Percentiles rank a stretch among this genome's conserved stretches.
phyloP scores from a whole-genome alignment of 768 basidiomycete genomes.

The Scleroderma citrinum region DNA sequence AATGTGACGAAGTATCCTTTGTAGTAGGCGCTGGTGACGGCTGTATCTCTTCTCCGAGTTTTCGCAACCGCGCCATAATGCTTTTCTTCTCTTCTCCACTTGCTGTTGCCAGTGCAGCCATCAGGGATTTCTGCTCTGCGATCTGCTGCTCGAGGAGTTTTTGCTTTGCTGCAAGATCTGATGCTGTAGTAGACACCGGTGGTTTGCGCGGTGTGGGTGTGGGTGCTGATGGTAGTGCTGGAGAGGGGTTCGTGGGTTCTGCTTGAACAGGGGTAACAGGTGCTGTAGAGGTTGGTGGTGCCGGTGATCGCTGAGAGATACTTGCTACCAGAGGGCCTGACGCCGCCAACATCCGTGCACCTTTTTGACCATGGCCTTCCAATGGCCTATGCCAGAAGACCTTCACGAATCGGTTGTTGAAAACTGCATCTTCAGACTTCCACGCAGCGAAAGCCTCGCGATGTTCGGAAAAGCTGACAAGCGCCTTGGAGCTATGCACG shows the following conservation, averaged over 20 bases:
- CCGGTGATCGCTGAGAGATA: slow-evolving; percentile 35
- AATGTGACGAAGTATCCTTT: slow-evolving; percentile 24
- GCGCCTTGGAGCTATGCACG: slow-evolving; percentile 61
- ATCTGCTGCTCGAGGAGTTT: slow-evolving; percentile 77
- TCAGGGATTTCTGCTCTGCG: slow-evolving; percentile 80
- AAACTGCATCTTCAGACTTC: slow-evolving; percentile 93
- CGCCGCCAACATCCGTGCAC: slow-evolving; percentile 73
- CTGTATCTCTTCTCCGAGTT: slow-evolving; percentile 77
- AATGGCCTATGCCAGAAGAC: slow-evolving; percentile 93
- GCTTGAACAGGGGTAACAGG: slow-evolving; percentile 2
- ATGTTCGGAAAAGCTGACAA: slow-evolving; percentile 83
- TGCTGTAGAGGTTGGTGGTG: slow-evolving; percentile 14
- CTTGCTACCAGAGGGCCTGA: slow-evolving; percentile 73
- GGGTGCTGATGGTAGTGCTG: slow-evolving; percentile 17
- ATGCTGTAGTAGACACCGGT: slow-evolving; percentile 30
- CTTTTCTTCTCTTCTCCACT: slow-evolving; percentile 70
- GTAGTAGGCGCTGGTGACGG: slow-evolving; percentile 24
- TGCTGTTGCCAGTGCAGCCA: slow-evolving; percentile 61
- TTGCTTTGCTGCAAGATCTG: slow-evolving; percentile 66
- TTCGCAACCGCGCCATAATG: slow-evolving; percentile 70
- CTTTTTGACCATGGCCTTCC: slow-evolving; percentile 82
- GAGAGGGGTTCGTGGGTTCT: slow-evolving; percentile 45
- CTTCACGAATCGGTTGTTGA: slow-evolving; percentile 91
- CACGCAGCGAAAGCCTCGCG: slow-evolving; percentile 84
- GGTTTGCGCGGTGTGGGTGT: slow-evolving; percentile 30